phyloP scores from a whole-genome alignment of 768 basidiomycete species.

The Tricholoma flavovirens region DNA sequence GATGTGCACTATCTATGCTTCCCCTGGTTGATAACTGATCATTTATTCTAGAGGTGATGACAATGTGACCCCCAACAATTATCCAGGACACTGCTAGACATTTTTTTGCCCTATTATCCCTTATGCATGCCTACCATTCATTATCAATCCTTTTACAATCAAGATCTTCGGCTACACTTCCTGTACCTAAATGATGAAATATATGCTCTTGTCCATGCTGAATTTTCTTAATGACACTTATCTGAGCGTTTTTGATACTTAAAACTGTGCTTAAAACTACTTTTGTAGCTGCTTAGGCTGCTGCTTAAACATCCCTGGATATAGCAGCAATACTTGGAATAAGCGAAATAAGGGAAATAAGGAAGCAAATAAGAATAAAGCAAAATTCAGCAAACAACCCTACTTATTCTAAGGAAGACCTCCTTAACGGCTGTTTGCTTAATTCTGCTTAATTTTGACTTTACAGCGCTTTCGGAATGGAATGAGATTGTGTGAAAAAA shows the following conservation, averaged over 20 bases:
- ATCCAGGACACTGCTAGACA: not conserved
- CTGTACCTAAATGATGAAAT: not conserved
- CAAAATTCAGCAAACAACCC: not conserved
- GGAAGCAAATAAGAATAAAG: not conserved
- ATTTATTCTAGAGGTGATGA: not conserved
- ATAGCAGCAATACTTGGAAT: not conserved
- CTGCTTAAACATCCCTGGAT: not conserved
- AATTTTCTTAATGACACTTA: not conserved
- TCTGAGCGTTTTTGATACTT: not conserved
- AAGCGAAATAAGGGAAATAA: not conserved
- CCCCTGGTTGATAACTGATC: no score
- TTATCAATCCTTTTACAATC: not conserved
- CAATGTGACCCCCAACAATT: not conserved
- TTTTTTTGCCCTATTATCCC: not conserved
- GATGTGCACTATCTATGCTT: no score
- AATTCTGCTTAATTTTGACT: not conserved
- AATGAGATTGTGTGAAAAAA: no score
- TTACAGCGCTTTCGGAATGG: no score
- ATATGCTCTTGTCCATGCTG: not conserved
- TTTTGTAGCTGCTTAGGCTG: not conserved
- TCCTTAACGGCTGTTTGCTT: not conserved
- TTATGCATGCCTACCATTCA: not conserved
- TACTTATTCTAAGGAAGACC: not conserved
- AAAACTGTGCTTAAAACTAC: not conserved
- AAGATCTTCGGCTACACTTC: not conserved